Evolutionary conservation across 2,329 filamentous ascomycete species (phyloP), one percentile per base, ranked within the genome.

Genomic region (Pseudonectria buxi): DNA sequence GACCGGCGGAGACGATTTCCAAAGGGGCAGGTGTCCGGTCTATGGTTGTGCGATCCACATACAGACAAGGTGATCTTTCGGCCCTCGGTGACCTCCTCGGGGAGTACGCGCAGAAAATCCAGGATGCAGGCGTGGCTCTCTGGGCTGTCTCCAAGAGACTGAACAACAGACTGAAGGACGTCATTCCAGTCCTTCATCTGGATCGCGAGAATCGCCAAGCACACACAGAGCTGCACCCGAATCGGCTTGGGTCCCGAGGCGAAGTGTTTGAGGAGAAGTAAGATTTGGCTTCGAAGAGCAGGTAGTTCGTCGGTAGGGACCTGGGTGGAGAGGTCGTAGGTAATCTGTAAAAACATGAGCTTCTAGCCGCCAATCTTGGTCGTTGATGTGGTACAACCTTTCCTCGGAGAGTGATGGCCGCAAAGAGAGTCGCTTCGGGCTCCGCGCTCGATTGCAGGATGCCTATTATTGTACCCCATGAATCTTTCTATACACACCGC

Each of bases 41-140:
- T 68, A 62, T 66, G 59, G 59, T 55, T 66, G 51, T 62, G 70
- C 69, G 71, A 70, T 83, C 80, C 76, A 90, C 87, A 71, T 92
- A 95, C 89, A 78, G 87, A 89, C 68, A 98, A 76, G 74, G 88
- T 95, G 75, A 98, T 95, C 72, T 96, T 98, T 68, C 92, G 87
- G 68, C 92, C 92, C 74, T 98, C 90, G 52, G 86, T 96, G 58
- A 98, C 92, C 75, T 98, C 92, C 72, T 98, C 92, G 37, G 92
- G 92, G 48, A 98, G 80, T 54, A 98, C 89, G 63, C 87, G 88
- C 48, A 98, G 74, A 63, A 98, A 98, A 63, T 98, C 92, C 56
- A 98, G 73, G 54, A 96, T 84, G 61, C 85, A 92, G 47, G 88
- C 79, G 53, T 92, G 79, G 59, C 83, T 87, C 56, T 81, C 78